Base-by-base conservation (phyloP, 2,329 filamentous ascomycete species). In the Cytospora schulzeri region DNA sequence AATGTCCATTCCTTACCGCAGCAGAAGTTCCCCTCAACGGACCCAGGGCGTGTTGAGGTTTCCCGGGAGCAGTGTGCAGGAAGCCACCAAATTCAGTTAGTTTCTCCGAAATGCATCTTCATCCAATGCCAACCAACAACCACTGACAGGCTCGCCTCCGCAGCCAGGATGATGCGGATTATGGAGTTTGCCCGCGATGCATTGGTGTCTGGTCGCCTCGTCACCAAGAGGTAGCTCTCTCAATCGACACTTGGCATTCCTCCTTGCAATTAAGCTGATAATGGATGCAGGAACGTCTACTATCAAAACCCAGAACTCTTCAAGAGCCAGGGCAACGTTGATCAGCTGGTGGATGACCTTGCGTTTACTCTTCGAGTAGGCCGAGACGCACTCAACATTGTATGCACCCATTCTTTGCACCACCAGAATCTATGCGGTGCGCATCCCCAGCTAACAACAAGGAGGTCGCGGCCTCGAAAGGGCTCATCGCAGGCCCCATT, bases 291-390 rank as follows among this genome's bases (percentile, higher is more conserved):
- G 67, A 91, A 91, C 71, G 87, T 96, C 4, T 96, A 89, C 74
- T 96, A 96, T 72, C 87, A 91, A 70, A 84, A 93, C 69, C 86
- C 88, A 5, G 83, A 87, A 12, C 78, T 96, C 0, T 96, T 95
- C 71, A 81, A 82, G 24, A 87, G 81, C 57, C 92, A 95, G 73
- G 73, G 76, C 19, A 80, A 86, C 17, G 90, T 95, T 0, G 88
- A 95, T 72, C 81, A 82, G 33, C 85, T 91, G 54, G 85, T 95
- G 0, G 90, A 95, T 70, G 88, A 91, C 67, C 77, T 96, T 41
- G 90, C 91, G 0, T 86, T 83, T 62, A 92, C 90, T 0, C 82
- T 95, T 19, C 82, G 83, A 0, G 77, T 91, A 11, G 80, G 85
- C 7, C 83, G 92, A 38, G 81, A 85, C 62, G 80, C 84, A 19